Percentiles rank a stretch among this genome's conserved stretches.
These are phyloP conservation scores for Trypanosoma brucei DNA, from an alignment of 208 protist genomes.

Conservation along the genomic window DNA sequence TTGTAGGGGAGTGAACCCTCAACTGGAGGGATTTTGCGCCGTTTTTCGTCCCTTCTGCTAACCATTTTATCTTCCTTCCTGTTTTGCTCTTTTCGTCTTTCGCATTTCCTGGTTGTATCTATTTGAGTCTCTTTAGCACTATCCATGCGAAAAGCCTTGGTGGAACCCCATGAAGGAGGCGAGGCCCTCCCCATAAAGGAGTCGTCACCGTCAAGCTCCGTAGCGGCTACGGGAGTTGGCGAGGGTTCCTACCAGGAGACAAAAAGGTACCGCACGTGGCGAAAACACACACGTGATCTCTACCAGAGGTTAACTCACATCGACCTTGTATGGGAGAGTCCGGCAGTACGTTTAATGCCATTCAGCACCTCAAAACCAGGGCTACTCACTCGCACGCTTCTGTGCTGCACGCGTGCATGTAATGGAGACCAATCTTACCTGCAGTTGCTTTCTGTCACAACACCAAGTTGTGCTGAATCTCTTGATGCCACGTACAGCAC, in stretches of 20 bases:
- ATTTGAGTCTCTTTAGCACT: too few relatives aligned
- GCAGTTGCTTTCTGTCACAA: conserved; percentile 65
- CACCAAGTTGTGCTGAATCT: conserved; percentile 39
- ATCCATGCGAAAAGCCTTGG: too few relatives aligned
- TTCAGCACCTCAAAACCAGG: conserved; percentile 59
- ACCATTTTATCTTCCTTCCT: too few relatives aligned
- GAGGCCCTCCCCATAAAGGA: not conserved
- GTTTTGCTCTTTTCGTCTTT: too few relatives aligned
- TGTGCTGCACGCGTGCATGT: conserved; percentile 73
- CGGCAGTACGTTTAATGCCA: conserved; percentile 74
- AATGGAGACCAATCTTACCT: conserved; percentile 83
- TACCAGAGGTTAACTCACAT: conserved; percentile 87
- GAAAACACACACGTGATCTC: conserved; percentile 81
- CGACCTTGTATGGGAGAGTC: conserved; percentile 86
- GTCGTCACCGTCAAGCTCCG: conserved; percentile 15
- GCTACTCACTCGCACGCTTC: conserved; percentile 65
- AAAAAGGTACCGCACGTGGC: conserved; percentile 76
- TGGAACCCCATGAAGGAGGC: too few relatives aligned
- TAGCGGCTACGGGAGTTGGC: conserved; percentile 5
- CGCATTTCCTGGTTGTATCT: too few relatives aligned
- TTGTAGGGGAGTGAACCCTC: too few relatives aligned
- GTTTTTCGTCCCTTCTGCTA: too few relatives aligned
- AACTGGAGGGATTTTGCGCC: too few relatives aligned
- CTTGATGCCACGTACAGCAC: conserved; percentile 44
- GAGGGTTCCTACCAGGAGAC: conserved; percentile 62